A percentile compares a stretch with the other conserved stretches of the same genome.
phyloP scores from a whole-genome alignment of 2,329 filamentous ascomycete species.

The Rhinocladiella similis region DNA sequence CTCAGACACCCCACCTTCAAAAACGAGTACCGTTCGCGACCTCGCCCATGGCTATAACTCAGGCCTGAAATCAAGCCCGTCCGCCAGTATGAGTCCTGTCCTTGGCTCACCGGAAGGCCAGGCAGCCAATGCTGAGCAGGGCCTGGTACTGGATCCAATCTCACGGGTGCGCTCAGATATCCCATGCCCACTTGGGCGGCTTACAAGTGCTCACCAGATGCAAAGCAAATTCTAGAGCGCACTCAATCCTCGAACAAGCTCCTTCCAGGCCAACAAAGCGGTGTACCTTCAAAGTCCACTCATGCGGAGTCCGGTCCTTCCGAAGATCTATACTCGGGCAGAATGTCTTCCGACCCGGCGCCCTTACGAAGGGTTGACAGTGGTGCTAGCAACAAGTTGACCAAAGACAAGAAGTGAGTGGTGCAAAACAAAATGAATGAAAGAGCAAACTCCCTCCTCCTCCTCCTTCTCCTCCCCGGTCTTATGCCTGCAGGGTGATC shows the following conservation, averaged over 20 bases:
- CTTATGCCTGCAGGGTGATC: slow-evolving; percentile 1
- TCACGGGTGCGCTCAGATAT: slow-evolving; percentile 16
- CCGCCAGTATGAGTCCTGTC: slow-evolving; percentile 20
- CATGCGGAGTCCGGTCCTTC: slow-evolving; percentile 41
- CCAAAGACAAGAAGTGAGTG: slow-evolving; percentile 67
- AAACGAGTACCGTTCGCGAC: slow-evolving; percentile 12
- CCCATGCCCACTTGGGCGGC: neutral
- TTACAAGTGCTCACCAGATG: slow-evolving; percentile 11
- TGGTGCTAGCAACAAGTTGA: slow-evolving; percentile 35
- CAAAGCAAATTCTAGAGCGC: slow-evolving; percentile 64
- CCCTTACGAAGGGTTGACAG: slow-evolving; percentile 31
- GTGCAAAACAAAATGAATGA: slow-evolving; percentile 1
- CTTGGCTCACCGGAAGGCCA: slow-evolving; percentile 18
- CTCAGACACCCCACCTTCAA: slow-evolving; percentile 16
- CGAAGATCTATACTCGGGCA: slow-evolving; percentile 33
- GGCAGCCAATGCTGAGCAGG: slow-evolving; percentile 12
- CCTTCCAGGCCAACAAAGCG: slow-evolving; percentile 45
- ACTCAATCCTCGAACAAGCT: slow-evolving; percentile 62
- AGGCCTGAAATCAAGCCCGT: slow-evolving; percentile 11
- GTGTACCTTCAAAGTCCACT: slow-evolving; percentile 35
- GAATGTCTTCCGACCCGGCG: slow-evolving; percentile 34
- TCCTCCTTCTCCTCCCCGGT: slow-evolving; percentile 2
- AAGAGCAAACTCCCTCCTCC: neutral
- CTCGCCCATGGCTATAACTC: slow-evolving; percentile 11
- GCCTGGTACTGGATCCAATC: slow-evolving; percentile 22